Percentiles rank a stretch among this genome's conserved stretches.
These are phyloP conservation scores for Durusdinium trenchii DNA, from an alignment of 73 alveolate genomes.

Conservation along the genomic window DNA sequence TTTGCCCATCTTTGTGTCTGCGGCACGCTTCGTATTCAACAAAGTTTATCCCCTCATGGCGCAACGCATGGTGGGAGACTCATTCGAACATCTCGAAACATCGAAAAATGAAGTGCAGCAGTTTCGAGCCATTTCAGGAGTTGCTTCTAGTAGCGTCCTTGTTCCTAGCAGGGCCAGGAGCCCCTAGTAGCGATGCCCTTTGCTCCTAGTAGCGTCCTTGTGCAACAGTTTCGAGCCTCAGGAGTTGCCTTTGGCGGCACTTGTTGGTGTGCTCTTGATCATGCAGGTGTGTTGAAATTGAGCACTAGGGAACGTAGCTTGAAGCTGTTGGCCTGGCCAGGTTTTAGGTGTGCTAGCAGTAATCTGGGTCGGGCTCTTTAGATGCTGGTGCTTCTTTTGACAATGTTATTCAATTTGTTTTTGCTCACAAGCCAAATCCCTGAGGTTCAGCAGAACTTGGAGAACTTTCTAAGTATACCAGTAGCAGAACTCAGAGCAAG, in stretches of 20 bases:
- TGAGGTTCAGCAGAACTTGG: conserved; percentile 76
- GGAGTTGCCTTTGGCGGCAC: conserved; percentile 54
- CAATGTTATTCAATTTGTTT: neutral
- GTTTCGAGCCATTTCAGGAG: neutral
- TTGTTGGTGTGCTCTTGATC: conserved; percentile 26
- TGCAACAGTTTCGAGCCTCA: neutral
- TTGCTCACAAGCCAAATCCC: neutral
- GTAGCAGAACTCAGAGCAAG: neutral
- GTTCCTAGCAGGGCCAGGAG: neutral
- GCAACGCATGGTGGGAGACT: conserved; percentile 61
- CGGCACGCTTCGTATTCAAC: conserved; percentile 87
- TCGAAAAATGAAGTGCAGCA: neutral
- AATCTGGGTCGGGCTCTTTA: conserved; percentile 22
- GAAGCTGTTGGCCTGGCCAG: neutral
- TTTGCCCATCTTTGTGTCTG: conserved; percentile 77
- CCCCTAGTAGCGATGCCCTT: neutral
- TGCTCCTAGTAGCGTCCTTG: neutral
- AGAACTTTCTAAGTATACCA: conserved; percentile 74
- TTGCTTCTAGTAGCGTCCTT: neutral
- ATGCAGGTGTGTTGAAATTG: too few relatives aligned
- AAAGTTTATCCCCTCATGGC: conserved; percentile 88
- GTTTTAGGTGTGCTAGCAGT: conserved; percentile 62
- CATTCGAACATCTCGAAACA: neutral
- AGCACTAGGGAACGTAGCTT: too few relatives aligned
- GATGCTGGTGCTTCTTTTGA: neutral